Evolutionary conservation across 768 basidiomycete species (phyloP).

Genomic region (Cystofilobasidium macerans): DNA sequence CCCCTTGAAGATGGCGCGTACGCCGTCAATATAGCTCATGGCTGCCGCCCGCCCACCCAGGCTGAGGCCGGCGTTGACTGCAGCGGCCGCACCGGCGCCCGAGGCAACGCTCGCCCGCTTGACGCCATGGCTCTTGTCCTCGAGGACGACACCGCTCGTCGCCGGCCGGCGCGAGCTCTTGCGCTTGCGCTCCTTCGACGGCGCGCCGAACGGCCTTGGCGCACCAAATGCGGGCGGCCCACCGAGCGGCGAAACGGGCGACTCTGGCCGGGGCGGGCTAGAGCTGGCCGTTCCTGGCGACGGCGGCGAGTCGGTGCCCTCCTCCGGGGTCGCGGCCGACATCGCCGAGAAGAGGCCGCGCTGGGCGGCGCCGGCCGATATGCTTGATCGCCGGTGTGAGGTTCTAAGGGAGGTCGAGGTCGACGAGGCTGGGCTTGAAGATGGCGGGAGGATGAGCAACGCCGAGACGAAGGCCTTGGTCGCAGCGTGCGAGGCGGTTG

Average conservation of each 20-base stretch:
- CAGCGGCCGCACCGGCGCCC: background rate
- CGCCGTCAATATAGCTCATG: background rate
- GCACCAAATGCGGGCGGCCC: background rate
- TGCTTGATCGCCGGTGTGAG: background rate
- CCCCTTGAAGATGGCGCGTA: background rate
- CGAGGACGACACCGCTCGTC: constrained; percentile 5
- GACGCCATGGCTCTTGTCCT: constrained; percentile 1
- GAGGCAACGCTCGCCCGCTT: background rate
- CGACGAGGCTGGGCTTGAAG: background rate
- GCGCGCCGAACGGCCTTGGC: constrained; percentile 2
- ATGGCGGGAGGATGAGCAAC: background rate
- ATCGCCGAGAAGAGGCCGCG: background rate
- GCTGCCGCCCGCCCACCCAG: background rate
- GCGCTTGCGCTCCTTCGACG: background rate
- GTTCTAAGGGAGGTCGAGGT: background rate
- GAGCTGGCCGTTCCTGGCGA: background rate
- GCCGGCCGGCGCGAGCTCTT: constrained; percentile 1
- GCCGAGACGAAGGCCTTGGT: background rate
- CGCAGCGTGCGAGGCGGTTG: background rate
- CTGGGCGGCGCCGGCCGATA: background rate
- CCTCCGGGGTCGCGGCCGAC: background rate
- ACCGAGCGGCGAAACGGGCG: background rate
- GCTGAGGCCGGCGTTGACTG: background rate
- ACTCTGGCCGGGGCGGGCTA: background rate
- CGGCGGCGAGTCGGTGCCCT: background rate